Base-by-base conservation (phyloP, 306 rosid genomes). In the Malus domestica region DNA sequence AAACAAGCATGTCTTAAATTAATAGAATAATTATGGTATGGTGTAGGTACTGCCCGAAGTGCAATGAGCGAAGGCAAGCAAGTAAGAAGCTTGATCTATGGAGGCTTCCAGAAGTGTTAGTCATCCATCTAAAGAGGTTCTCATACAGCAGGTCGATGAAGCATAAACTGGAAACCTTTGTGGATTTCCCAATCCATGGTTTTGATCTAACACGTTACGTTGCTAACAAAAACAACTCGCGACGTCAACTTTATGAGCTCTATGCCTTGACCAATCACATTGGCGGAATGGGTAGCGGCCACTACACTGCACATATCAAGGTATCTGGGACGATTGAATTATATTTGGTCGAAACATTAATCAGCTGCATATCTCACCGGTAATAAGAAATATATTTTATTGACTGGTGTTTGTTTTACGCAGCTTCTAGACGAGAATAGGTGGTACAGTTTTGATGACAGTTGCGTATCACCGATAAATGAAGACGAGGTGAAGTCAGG, bases 271-370 rank as follows among this genome's bases (percentile, higher is more conserved):
- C 92, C 68, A 95, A 95, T 84, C 97, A 95, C 82, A 90, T 90
- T 82, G 98, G 98, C n/a, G 86, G 96, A 73, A 92, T 95, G 98
- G 98, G 98, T 75, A 90, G 98, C 73, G 98, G 98, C 30, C 98
- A 95, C 78, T 95, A 95, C 85, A 95, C 97, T 77, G 97, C 98
- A 63, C 90, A 92, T 85, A 95, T 95, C 75, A 95, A 92, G 97
- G 99, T 92, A 15, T 27, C 40, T 1, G 42, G 2, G 70, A 80
- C 11, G 12, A 27, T 57, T 73, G 55, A 40, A 8, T 2, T 40
- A 8, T 54, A 25, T 38, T 51, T 40, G 23, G 8, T 23, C 19
- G 18, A n/a, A 8, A 29, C 49, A 52, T 52, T 40, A 40, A 40
- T 40, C 46, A 30, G 76, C 67, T 68, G 67, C 57, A 3, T 71